Conservation (phyloP, 163 green algal species). For the Volvox carteri region DNA sequence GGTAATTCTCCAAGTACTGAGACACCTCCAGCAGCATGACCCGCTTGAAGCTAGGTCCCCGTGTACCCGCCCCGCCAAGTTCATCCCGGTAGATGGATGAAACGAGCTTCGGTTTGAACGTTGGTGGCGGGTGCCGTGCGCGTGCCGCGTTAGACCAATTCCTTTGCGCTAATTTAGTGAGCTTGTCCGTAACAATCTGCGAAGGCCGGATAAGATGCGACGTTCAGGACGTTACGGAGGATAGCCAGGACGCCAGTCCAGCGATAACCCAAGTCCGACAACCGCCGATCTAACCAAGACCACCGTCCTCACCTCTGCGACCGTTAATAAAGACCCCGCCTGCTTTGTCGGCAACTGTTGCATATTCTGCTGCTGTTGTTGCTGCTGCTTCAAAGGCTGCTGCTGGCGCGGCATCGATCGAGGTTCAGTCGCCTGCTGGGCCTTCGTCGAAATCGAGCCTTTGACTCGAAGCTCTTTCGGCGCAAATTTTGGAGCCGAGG, state of each 20-base stretch:
- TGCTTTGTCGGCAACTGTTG: constrained; percentile 6
- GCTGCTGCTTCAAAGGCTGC: constrained; percentile 2
- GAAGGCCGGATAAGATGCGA: not conserved
- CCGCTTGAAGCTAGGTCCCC: constrained; percentile 72
- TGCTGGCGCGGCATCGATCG: constrained; percentile 11
- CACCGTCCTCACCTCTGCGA: constrained; percentile 24
- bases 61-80: constrained; percentile 68
- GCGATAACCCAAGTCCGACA: not conserved
- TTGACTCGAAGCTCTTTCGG: constrained; percentile 30
- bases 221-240: not conserved
- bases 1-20: constrained; percentile 97
- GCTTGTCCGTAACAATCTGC: constrained; percentile 81
- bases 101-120: constrained; percentile 81
- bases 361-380: too few relatives aligned
- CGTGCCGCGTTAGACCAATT: constrained; percentile 76
- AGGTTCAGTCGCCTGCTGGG: not conserved
- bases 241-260: not conserved
- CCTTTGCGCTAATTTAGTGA: constrained; percentile 77
- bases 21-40: constrained; percentile 94
- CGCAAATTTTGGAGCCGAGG: constrained; percentile 44
- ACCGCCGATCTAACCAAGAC: not conserved
- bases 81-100: constrained; percentile 85
- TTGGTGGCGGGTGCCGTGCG: not conserved
- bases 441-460: not conserved
- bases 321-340: constrained; percentile 21